phyloP scores from a whole-genome alignment of 2,329 filamentous ascomycete species.

The Neophaeococcomyces aloes region DNA sequence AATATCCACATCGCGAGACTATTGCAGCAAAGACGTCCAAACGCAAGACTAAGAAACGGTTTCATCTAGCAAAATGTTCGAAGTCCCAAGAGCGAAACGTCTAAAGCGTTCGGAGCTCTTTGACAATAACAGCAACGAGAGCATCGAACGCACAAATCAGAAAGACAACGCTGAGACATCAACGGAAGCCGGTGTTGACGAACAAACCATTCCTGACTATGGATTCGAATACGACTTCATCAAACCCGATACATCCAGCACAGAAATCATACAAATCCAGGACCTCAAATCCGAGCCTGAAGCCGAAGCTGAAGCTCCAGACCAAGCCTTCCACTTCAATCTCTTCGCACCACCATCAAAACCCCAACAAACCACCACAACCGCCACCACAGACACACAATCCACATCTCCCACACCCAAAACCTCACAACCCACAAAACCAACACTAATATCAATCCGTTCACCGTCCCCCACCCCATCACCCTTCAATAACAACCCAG shows the following conservation, averaged over 20 bases:
- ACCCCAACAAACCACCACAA: not conserved
- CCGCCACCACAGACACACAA: not conserved
- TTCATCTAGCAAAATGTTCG: not conserved
- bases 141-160: not conserved
- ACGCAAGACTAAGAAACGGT: not conserved
- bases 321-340: constrained; percentile 17
- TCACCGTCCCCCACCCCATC: constrained; percentile 13
- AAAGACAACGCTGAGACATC: not conserved
- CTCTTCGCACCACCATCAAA: constrained; percentile 11
- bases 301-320: constrained; percentile 6
- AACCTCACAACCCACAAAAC: too few species aligned
- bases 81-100: constrained; percentile 7
- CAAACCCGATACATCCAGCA: constrained; percentile 1
- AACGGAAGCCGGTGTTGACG: not conserved
- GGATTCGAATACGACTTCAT: constrained; percentile 21
- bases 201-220: constrained; percentile 8
- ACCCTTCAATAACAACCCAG: constrained; percentile 2
- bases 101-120: constrained; percentile 6
- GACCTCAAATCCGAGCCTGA: not conserved
- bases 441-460: constrained; percentile 9
- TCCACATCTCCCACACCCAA: not conserved
- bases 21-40: too few species aligned
- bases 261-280: not conserved
- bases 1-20: too few species aligned
- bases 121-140: not conserved